phyloP scores from a whole-genome alignment of 2,329 filamentous ascomycete species.

The Zasmidium cellare region DNA sequence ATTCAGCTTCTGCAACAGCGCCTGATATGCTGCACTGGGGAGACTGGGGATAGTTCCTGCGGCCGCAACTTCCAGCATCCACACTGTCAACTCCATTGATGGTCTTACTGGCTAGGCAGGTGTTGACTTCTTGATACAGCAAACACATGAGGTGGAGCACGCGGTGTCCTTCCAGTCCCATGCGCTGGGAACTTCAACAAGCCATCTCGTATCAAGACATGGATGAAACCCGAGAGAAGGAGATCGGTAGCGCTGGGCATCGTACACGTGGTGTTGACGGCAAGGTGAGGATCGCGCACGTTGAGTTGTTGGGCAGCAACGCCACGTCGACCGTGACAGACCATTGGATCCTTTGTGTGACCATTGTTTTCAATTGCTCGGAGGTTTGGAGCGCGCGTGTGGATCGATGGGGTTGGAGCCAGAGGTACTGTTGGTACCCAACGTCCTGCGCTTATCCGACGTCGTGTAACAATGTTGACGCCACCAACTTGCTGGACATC shows the following conservation, averaged over 20 bases:
- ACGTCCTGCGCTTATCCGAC: background rate
- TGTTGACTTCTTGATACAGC: background rate
- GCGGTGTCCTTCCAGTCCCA: background rate
- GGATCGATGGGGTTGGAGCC: background rate
- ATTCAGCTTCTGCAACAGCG: background rate
- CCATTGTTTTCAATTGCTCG: background rate
- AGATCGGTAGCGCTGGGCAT: background rate
- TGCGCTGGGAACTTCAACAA: background rate
- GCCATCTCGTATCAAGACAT: background rate
- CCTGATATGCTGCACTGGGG: background rate
- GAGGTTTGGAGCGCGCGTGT: background rate
- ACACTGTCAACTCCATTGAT: background rate
- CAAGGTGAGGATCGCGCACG: background rate
- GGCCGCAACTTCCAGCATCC: background rate
- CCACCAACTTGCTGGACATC: conserved; percentile 17
- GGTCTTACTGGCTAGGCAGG: background rate
- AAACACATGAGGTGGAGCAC: background rate
- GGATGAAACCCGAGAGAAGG: background rate
- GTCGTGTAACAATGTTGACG: conserved; percentile 12
- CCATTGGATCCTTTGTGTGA: background rate
- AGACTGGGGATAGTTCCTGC: too few relatives aligned
- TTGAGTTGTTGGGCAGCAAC: background rate
- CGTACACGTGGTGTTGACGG: background rate
- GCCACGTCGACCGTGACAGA: background rate
- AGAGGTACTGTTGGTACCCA: background rate